Percentiles rank a stretch among this genome's conserved stretches.
These are phyloP conservation scores for Trametes hirsuta DNA, from an alignment of 1,284 basidiomycete species.

Conservation along the genomic window DNA sequence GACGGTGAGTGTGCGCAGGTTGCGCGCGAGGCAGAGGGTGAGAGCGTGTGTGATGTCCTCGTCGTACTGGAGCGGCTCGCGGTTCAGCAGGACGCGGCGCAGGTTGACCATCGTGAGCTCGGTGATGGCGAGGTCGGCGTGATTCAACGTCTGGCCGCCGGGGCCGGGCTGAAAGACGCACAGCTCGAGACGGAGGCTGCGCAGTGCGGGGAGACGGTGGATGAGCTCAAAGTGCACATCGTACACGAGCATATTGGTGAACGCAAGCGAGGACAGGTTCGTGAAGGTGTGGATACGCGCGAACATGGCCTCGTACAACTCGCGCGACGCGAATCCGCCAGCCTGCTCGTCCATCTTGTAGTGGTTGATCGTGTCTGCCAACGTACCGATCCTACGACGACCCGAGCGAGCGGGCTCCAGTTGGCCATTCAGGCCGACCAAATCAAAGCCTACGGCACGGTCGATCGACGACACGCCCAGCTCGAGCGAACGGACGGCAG, in stretches of 20 bases:
- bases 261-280: conserved; percentile 37
- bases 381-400: neutral
- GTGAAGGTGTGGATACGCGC: conserved; percentile 34
- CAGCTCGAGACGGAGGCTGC: conserved; percentile 39
- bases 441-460: conserved; percentile 13
- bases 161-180: conserved; percentile 35
- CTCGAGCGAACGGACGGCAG: conserved; percentile 27
- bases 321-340: conserved; percentile 28
- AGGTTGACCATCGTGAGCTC: conserved; percentile 39
- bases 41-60: conserved; percentile 28
- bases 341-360: conserved; percentile 7
- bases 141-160: conserved; percentile 23
- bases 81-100: conserved; percentile 20
- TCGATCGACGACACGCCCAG: conserved; percentile 28
- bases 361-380: conserved; percentile 12
- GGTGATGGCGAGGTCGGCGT: conserved; percentile 40
- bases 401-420: neutral
- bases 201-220: conserved; percentile 38
- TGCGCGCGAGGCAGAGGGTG: conserved; percentile 36
- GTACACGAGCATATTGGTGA: conserved; percentile 38
- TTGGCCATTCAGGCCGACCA: conserved; percentile 20
- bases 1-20: conserved; percentile 40
- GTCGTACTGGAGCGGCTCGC: conserved; percentile 5
- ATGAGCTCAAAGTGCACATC: conserved; percentile 37
- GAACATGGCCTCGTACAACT: conserved; percentile 35